These are phyloP conservation scores for Calycina herbarum DNA, from an alignment of 2,329 filamentous ascomycete species.

Conservation along the genomic window DNA sequence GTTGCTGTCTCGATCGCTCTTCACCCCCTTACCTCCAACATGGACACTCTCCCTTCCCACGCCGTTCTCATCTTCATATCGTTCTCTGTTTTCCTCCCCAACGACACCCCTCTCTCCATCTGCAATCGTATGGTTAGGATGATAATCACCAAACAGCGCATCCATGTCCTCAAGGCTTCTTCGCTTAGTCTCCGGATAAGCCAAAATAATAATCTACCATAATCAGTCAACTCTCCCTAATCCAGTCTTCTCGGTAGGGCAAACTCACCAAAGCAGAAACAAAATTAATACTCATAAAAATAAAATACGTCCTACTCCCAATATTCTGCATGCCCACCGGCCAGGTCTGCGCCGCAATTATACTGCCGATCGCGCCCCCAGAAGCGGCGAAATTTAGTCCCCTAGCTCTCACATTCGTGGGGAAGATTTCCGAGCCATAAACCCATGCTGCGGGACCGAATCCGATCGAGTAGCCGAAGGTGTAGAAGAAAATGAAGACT, in stretches of 20 bases:
- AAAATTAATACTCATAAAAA: conserved; percentile 56
- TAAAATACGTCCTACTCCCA: conserved; percentile 55
- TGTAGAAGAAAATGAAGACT: conserved; percentile 58
- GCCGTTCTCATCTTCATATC: background rate
- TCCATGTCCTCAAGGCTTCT: conserved; percentile 49
- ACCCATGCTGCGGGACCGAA: conserved; percentile 60
- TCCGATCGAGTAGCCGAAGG: conserved; percentile 57
- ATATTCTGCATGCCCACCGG: conserved; percentile 52
- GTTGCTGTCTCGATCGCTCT: background rate
- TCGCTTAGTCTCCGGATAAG: conserved; percentile 49
- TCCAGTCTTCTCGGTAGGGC: background rate
- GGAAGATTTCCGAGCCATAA: conserved; percentile 62
- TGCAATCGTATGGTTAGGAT: background rate
- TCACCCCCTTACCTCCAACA: background rate
- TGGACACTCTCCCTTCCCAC: background rate
- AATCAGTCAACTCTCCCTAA: background rate
- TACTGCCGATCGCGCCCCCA: conserved; percentile 54
- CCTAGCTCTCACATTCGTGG: conserved; percentile 55
- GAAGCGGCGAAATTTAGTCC: conserved; percentile 57
- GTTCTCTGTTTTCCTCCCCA: background rate
- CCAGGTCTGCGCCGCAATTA: conserved; percentile 56
- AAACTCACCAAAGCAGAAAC: conserved; percentile 45
- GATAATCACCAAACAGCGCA: conserved; percentile 38
- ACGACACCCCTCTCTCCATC: background rate
- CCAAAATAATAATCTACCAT: conserved; percentile 42